A percentile compares a stretch with the other conserved stretches of the same genome.
These are phyloP conservation scores for Xanthoceras sorbifolium DNA, from an alignment of 345 rosid species.

Conservation along the genomic window DNA sequence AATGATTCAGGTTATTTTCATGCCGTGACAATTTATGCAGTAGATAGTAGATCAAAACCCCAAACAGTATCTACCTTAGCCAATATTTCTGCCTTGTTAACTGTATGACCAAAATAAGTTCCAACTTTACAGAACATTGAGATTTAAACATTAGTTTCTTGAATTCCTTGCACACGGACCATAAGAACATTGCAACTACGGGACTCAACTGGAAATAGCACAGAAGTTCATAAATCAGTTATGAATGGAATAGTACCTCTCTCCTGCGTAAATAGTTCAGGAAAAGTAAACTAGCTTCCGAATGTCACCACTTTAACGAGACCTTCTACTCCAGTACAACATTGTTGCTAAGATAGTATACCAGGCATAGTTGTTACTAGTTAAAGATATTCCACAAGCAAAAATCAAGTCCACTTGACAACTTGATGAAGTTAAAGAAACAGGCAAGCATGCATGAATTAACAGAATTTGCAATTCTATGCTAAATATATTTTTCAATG, in stretches of 20 bases:
- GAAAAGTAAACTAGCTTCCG: background rate
- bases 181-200: background rate
- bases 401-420: conserved; percentile 3
- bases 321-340: background rate
- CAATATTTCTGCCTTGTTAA: background rate
- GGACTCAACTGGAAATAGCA: background rate
- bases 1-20: background rate
- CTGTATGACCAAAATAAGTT: background rate
- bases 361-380: background rate
- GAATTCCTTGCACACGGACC: background rate
- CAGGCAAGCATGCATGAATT: background rate
- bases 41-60: background rate
- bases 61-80: background rate
- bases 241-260: background rate
- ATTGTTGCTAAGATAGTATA: background rate
- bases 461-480: background rate
- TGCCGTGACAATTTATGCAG: background rate
- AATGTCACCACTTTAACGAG: background rate
- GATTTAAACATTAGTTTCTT: background rate
- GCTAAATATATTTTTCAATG: background rate
- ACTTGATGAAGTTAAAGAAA: conserved; percentile 1
- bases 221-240: background rate
- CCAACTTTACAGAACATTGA: background rate
- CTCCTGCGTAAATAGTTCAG: background rate
- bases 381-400: background rate